Evolutionary conservation across 148 eudicot species (phyloP), one percentile per base, ranked within the genome.

Genomic region (Fallopia convolvulus): DNA sequence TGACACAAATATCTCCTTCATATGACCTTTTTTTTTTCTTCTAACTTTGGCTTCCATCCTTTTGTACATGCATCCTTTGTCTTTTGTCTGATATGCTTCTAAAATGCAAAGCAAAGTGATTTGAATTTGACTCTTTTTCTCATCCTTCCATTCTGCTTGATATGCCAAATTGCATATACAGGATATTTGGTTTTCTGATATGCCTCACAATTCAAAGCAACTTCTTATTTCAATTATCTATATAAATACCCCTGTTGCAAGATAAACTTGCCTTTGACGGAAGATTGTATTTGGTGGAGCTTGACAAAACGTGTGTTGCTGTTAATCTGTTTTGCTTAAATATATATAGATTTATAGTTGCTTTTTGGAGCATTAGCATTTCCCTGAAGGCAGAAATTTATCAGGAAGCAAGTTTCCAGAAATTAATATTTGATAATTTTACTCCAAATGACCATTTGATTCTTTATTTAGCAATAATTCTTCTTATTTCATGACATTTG

Each of bases 141-240:
- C 17, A 17, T 39, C 70, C 39, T 36, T 36, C 44, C 72, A 26
- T 12, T 30, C 3, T 36, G 72, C 44, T 6, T 68, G 44, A 33
- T 68, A 10, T 68, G 72, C n/a, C 72, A 32, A 66, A 36, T 13
- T 66, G 44, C 72, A 68, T 32, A 68, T 68, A 17, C 46, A 65
- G 41, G 2, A 36, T 68, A 15, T 68, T 23, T 39, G 21, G 72
- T 39, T 14, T 68, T 55, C n/a, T 50, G 56, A 18, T 55, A 55
- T 55, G 61, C 23, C 20, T 55, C 61, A n/a, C 7, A n/a, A 53
- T 53, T 21, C 23, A 17, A 53, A 53, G 21, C 21, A 18, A n/a
- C 60, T 53, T 5, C 7, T 66, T 33, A 6, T 32, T 23, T 66
- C 11, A 40, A 13, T 23, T 11, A 66, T 66, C 2, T 18, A 7